phyloP scores from a whole-genome alignment of 2,329 filamentous ascomycete species.

The Ustulina deusta region DNA sequence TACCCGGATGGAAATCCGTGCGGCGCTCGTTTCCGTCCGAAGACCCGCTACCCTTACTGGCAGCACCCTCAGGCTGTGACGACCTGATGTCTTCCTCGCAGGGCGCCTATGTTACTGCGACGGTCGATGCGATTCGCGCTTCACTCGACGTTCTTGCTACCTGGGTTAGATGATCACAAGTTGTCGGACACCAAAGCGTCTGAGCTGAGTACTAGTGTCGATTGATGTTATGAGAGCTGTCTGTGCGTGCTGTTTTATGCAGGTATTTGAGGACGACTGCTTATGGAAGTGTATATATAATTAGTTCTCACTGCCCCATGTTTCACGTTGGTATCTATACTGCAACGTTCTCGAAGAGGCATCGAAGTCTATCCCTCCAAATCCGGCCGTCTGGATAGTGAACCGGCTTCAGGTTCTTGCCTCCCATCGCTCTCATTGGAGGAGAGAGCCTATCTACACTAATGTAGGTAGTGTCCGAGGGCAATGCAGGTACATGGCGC shows the following conservation, averaged over 20 bases:
- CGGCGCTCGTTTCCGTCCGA: not conserved
- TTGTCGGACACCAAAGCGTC: not conserved
- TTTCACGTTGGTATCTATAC: not conserved
- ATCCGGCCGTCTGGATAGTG: no score
- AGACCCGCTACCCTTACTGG: not conserved
- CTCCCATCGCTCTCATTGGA: not conserved
- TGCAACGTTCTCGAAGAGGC: not conserved
- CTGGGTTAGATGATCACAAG: not conserved
- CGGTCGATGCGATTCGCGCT: not conserved
- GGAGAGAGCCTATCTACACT: not conserved
- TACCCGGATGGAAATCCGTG: no score
- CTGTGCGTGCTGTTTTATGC: not conserved
- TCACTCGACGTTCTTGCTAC: not conserved
- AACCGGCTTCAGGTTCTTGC: no score
- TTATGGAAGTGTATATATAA: no score
- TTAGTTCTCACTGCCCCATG: no score
- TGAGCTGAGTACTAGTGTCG: not conserved
- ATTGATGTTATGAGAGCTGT: not conserved
- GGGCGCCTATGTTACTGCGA: not conserved
- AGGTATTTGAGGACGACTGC: no score
- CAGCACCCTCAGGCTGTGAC: not conserved
- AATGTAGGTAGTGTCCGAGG: no score
- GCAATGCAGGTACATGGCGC: conserved; percentile 4
- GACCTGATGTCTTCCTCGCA: not conserved
- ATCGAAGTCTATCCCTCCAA: no score